Evolutionary conservation across 176 grass and related monocot genomes (phyloP).

Genomic region (Triticum urartu): DNA sequence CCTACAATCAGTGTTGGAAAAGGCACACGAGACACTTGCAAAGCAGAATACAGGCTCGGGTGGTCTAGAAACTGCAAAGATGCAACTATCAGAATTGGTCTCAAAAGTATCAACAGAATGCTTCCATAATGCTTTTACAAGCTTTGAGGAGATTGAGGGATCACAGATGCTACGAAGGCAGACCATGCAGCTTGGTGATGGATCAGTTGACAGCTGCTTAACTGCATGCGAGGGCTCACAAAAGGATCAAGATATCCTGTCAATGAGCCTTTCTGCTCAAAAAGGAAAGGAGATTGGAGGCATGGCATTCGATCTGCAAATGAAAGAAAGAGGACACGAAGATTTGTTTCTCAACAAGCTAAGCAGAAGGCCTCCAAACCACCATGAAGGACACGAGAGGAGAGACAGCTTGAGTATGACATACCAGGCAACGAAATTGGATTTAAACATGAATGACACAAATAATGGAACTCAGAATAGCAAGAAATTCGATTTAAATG

Average conservation of each 20-base stretch:
- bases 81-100: constrained; percentile 82
- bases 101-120: constrained; percentile 89
- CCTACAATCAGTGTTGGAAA: constrained; percentile 90
- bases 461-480: constrained; percentile 46
- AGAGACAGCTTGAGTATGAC: constrained; percentile 38
- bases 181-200: constrained; percentile 57
- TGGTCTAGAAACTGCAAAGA: constrained; percentile 74
- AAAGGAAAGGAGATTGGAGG: constrained; percentile 35
- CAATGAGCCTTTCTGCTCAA: constrained; percentile 53
- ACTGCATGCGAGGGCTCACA: constrained; percentile 74
- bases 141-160: constrained; percentile 48
- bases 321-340: constrained; percentile 34
- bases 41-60: constrained; percentile 77
- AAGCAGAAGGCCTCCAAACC: constrained; percentile 43
- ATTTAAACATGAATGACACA: constrained; percentile 67
- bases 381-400: constrained; percentile 40
- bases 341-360: constrained; percentile 58
- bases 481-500: constrained; percentile 90
- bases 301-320: constrained; percentile 17
- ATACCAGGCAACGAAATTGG: constrained; percentile 51
- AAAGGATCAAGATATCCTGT: constrained; percentile 73
- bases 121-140: constrained; percentile 57
- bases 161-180: constrained; percentile 47
- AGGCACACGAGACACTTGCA: constrained; percentile 82
- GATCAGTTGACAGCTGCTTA: constrained; percentile 85